Evolutionary conservation across 2,329 filamentous ascomycete genomes (phyloP), one percentile per base, ranked within the genome.

Genomic region (Microdochium nivale): DNA sequence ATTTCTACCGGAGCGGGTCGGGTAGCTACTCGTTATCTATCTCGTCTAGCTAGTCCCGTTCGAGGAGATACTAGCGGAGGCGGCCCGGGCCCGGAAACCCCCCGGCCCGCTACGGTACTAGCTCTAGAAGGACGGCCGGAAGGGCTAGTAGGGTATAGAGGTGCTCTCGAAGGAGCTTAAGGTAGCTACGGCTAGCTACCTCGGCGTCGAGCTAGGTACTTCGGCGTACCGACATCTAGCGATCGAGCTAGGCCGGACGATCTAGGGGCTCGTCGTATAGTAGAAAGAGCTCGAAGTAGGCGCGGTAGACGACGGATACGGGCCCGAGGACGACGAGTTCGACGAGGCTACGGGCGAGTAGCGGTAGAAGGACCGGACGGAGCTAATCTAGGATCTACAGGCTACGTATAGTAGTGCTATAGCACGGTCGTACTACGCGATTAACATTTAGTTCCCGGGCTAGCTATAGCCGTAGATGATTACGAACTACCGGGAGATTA

Each of bases 171-270:
- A 50, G 24, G 3, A 50, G 37, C 24, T 50, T 16, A 46, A 23
- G 33, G 33, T 14, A 4, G 33, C 33, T 16, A 37, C 33, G 16
- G 33, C 33, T 4, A 19, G 33, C 33, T 23, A 47, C 25, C 5
- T 50, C n/a, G 32, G 32, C 3, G 49, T 50, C 25, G n/a, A 43
- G 49, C 24, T 50, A 9, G 27, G 11, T 3, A n/a, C 40, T 4
- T 13, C 48, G 19, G 21, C 35, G 2, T 50, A 50, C 32, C 32
- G 48, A 14, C 24, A 50, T 24, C 32, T 50, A 3, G 23, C n/a
- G 13, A 50, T 50, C 21, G 5, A 49, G 48, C 48, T 49, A 8
- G 30, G 48, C 16, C 48, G 48, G 21, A 33, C 23, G 25, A 49
- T 49, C 23, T 19, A 24, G 11, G 48, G 33, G 9, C 25, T 49